phyloP scores from a whole-genome alignment of 1,284 basidiomycete species.

The Ceratobasidium sp. region DNA sequence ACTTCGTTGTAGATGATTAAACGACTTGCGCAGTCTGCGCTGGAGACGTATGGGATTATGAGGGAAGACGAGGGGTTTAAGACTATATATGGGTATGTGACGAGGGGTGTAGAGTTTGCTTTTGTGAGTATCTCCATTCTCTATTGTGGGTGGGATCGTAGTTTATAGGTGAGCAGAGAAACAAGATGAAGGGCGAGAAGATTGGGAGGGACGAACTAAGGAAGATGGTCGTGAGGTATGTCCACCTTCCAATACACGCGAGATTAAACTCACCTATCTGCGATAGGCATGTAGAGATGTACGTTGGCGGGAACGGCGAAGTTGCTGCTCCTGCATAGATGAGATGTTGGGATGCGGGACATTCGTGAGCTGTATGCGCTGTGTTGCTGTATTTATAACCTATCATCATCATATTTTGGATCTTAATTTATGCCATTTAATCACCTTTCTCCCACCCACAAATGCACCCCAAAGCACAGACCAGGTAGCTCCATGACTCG shows the following conservation, averaged over 20 bases:
- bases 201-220: constrained; percentile 47
- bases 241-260: background rate
- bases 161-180: constrained; percentile 46
- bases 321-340: constrained; percentile 12
- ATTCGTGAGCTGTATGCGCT: constrained; percentile 3
- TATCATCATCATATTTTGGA: background rate
- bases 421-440: constrained; percentile 4
- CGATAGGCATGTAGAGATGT: constrained; percentile 51
- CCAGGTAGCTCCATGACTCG: background rate
- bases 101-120: constrained; percentile 69
- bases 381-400: constrained; percentile 16
- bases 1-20: constrained; percentile 63
- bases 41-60: constrained; percentile 62
- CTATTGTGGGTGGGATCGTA: background rate
- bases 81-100: constrained; percentile 67
- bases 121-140: constrained; percentile 60
- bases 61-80: constrained; percentile 74
- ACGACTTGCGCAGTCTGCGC: constrained; percentile 58
- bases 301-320: constrained; percentile 50
- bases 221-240: constrained; percentile 47
- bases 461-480: background rate
- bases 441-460: background rate
- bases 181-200: constrained; percentile 48
- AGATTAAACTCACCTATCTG: background rate
- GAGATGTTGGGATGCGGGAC: background rate